These are phyloP conservation scores for Aaosphaeria arxii DNA, from an alignment of 2,329 filamentous ascomycete species.

Conservation along the genomic window DNA sequence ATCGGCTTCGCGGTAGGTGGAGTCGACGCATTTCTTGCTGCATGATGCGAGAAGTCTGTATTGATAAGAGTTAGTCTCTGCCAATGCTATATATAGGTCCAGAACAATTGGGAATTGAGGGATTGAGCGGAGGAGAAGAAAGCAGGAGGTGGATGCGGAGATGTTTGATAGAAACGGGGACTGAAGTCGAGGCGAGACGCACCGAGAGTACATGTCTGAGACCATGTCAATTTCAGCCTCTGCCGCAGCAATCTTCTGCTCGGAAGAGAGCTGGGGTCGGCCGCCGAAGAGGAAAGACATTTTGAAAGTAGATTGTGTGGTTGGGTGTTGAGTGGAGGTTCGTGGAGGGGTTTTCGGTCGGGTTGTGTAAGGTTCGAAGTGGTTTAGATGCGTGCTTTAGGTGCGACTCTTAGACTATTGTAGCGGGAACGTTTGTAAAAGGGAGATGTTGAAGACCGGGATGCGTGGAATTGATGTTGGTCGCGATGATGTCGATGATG, in stretches of 20 bases:
- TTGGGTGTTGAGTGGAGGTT: not conserved
- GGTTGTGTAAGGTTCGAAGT: not conserved
- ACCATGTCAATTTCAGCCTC: slow-evolving; percentile 98
- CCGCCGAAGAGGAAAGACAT: slow-evolving; percentile 51
- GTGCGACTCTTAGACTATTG: not conserved
- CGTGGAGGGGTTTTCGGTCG: not conserved
- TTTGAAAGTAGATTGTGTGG: slow-evolving; percentile 3
- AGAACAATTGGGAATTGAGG: not conserved
- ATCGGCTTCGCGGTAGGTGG: slow-evolving; percentile 90
- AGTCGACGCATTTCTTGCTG: slow-evolving; percentile 89
- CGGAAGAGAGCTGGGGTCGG: slow-evolving; percentile 82
- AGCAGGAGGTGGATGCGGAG: not conserved
- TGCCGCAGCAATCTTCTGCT: slow-evolving; percentile 94
- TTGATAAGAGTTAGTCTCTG: not conserved
- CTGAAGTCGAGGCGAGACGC: slow-evolving; percentile 23
- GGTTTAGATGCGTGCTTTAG: not conserved
- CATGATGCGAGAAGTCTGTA: slow-evolving; percentile 80
- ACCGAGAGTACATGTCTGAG: slow-evolving; percentile 98
- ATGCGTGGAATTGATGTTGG: not conserved
- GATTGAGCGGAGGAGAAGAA: not conserved
- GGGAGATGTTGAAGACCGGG: not conserved
- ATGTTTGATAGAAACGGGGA: not conserved
- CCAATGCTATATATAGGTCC: too few species aligned
- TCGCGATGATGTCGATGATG: slow-evolving; percentile 1
- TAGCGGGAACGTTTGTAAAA: not conserved